Base-by-base conservation (phyloP, 2,329 filamentous ascomycete species). In the Cladosporium austrohemisphaericum region DNA sequence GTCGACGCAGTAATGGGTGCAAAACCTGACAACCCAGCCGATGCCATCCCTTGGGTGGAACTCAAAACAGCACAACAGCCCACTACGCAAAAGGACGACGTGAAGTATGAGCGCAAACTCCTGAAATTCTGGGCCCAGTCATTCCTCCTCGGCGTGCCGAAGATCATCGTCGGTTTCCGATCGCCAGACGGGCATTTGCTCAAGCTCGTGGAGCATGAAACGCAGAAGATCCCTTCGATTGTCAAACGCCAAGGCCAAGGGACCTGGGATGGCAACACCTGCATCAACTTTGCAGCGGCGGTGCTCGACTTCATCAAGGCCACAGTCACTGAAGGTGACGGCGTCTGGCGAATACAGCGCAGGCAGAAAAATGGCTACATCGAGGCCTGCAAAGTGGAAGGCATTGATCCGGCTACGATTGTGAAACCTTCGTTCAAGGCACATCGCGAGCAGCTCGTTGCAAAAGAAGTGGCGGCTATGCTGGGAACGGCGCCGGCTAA, bases 41-140 rank as follows among this genome's bases (percentile, higher is more conserved):
- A 76, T n/a, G 81, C 86, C 0, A 85, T 89, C 56, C 88, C 92
- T 60, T 98, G 91, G 86, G 85, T 97, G 25, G 93, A 98, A 68
- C 78, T 98, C 51, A 98, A 98, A 67, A 98, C 93, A 0, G 81
- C 83, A n/a, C 60, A 63, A 5, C 54, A 59, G 18, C 51, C 54
- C 20, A 75, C 76, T 44, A 79, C 79, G 52, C 77, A 84, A 1
- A 77, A 81, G 38, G 87, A 93, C 60, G 76, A 82, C 62, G 69
- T 84, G 16, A 85, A 83, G 55, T 95, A 92, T 65, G 88, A 50
- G 25, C 33, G 41, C 7, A 50, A 50, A 48, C 80, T 95, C 68
- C 51, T 59, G 28, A 94, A 94, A 64, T 95, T 91, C 71, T 97
- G 92, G 92, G 88, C 91, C 14, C 92, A 96, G 68, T 95, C 88